phyloP scores from a whole-genome alignment of 2,329 filamentous ascomycete genomes.

The Fonsecaea monophora region DNA sequence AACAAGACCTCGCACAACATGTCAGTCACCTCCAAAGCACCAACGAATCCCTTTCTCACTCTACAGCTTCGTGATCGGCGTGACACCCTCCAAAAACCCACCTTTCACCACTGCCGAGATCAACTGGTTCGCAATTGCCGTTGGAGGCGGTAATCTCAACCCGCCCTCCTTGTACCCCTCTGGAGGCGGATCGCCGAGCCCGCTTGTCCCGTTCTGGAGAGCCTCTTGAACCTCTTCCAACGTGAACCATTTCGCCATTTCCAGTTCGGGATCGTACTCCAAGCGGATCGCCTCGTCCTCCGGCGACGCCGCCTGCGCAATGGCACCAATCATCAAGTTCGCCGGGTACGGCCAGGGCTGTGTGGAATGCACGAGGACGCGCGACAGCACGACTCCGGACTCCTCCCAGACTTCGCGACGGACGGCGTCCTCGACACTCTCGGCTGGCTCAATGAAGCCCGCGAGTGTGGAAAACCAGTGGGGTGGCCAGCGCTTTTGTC shows the following conservation, averaged over 20 bases:
- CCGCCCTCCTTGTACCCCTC: slow-evolving; percentile 76
- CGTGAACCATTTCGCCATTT: slow-evolving; percentile 86
- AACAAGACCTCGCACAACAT: not conserved
- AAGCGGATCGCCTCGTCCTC: slow-evolving; percentile 81
- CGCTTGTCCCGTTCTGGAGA: slow-evolving; percentile 69
- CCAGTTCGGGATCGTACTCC: slow-evolving; percentile 87
- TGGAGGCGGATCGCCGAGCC: slow-evolving; percentile 68
- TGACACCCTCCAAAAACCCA: slow-evolving; percentile 69
- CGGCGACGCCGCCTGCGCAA: slow-evolving; percentile 79
- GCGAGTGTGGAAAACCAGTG: slow-evolving; percentile 89
- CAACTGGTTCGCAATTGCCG: slow-evolving; percentile 91
- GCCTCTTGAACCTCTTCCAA: slow-evolving; percentile 82
- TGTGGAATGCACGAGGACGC: slow-evolving; percentile 80
- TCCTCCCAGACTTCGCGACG: slow-evolving; percentile 87
- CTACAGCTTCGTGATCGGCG: slow-evolving; percentile 53
- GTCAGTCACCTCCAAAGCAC: not conserved
- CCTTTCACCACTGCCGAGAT: slow-evolving; percentile 75
- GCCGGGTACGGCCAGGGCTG: slow-evolving; percentile 89
- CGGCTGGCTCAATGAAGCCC: slow-evolving; percentile 83
- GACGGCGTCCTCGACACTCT: slow-evolving; percentile 84
- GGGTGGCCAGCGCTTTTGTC: slow-evolving; percentile 81
- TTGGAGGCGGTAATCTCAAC: slow-evolving; percentile 79
- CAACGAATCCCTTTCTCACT: not conserved
- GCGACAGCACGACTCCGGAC: slow-evolving; percentile 75
- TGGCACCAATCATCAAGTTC: slow-evolving; percentile 84